Evolutionary conservation across 768 basidiomycete species (phyloP).

Genomic region (Rhodotorula kratochvilovae): DNA sequence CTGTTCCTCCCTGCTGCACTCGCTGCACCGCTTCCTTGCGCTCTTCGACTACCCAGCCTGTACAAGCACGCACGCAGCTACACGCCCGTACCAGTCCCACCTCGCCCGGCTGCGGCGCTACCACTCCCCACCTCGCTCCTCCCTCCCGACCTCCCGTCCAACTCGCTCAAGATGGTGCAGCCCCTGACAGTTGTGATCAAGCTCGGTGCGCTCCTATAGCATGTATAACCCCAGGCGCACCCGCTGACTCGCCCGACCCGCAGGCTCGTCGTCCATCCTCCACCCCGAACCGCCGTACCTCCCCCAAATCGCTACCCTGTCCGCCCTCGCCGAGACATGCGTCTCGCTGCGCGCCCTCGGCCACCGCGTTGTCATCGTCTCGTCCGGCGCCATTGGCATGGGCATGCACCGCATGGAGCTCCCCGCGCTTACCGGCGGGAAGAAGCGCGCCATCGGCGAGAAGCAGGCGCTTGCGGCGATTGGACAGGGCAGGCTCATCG

Average conservation of each 20-base stretch:
- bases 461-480: slow-evolving; percentile 96
- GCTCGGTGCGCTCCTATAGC: slow-evolving; percentile 18
- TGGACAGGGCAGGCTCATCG: slow-evolving; percentile 92
- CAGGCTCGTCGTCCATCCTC: slow-evolving; percentile 94
- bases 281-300: slow-evolving; percentile 82
- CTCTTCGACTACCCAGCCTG: not conserved
- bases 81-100: too few species aligned
- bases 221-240: fast-evolving
- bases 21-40: too few species aligned
- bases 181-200: slow-evolving; percentile 36
- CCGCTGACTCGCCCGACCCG: not conserved
- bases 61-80: not conserved
- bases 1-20: too few species aligned
- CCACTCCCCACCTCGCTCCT: not conserved
- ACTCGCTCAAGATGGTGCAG: not conserved
- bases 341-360: slow-evolving; percentile 69
- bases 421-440: slow-evolving; percentile 34
- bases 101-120: too few species aligned
- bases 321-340: slow-evolving; percentile 86
- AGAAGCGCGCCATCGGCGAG: slow-evolving; percentile 75
- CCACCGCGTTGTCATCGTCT: slow-evolving; percentile 91
- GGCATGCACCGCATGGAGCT: slow-evolving; percentile 88
- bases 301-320: slow-evolving; percentile 83
- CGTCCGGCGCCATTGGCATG: slow-evolving; percentile 95
- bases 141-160: not conserved